These are phyloP conservation scores for Pleurotus ostreatus DNA, from an alignment of 768 basidiomycete species.

Conservation along the genomic window DNA sequence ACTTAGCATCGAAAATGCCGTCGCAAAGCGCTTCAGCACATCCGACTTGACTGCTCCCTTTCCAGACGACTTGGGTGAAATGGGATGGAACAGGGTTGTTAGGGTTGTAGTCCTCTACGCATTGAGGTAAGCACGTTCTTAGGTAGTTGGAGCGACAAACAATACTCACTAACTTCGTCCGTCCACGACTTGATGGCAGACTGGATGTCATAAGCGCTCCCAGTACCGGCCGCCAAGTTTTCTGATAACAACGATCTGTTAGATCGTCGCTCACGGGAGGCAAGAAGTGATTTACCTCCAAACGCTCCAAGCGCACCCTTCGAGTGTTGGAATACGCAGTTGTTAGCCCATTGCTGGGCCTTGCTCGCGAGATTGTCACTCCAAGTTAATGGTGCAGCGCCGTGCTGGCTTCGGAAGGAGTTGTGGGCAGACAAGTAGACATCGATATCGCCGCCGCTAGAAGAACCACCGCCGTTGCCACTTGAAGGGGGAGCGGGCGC, in stretches of 20 bases:
- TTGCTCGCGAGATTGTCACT: slow-evolving; percentile 51
- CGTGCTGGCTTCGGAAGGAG: slow-evolving; percentile 54
- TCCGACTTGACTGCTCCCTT: slow-evolving; percentile 56
- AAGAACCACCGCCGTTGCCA: slow-evolving; percentile 12
- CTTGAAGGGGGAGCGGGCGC: slow-evolving; percentile 10
- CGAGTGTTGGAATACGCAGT: slow-evolving; percentile 68
- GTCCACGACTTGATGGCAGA: slow-evolving; percentile 58
- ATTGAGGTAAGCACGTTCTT: background rate
- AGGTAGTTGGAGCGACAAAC: background rate
- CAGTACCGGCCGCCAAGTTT: slow-evolving; percentile 75
- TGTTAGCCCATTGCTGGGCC: slow-evolving; percentile 67
- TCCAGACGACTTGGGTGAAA: slow-evolving; percentile 80
- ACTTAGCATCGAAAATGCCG: slow-evolving; percentile 53
- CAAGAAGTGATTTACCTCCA: slow-evolving; percentile 42
- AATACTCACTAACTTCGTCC: slow-evolving; percentile 57
- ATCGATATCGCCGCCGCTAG: slow-evolving; percentile 42
- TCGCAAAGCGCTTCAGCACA: slow-evolving; percentile 56
- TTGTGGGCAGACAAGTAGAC: slow-evolving; percentile 63
- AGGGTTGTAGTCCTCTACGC: slow-evolving; percentile 52
- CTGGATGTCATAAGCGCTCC: slow-evolving; percentile 41
- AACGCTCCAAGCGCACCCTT: slow-evolving; percentile 58
- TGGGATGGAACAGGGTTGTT: slow-evolving; percentile 58
- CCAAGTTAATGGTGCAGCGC: slow-evolving; percentile 64
- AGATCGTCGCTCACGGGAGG: background rate
- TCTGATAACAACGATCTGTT: slow-evolving; percentile 33